Conservation (phyloP, 192 early-diverging fungal genomes). For the Entrophospora sp. region DNA sequence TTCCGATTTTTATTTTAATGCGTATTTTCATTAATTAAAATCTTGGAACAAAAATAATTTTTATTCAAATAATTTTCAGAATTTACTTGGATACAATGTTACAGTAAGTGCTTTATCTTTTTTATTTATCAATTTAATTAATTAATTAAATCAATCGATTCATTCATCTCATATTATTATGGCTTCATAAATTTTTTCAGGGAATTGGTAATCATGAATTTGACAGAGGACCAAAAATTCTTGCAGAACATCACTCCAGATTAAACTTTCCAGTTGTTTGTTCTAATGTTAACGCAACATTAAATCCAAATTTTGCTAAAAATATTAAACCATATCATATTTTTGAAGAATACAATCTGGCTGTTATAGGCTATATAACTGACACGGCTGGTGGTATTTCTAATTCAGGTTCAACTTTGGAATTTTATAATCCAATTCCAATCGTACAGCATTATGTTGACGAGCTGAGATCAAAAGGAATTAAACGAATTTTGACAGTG, state of each 20-base stretch:
- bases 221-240: slow-evolving; percentile 51
- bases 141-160: too few species aligned
- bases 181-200: too few species aligned
- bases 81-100: slow-evolving; percentile 54
- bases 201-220: slow-evolving; percentile 69
- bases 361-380: slow-evolving; percentile 59
- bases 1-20: not conserved
- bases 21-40: not conserved
- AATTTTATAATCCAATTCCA: slow-evolving; percentile 49
- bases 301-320: slow-evolving; percentile 32
- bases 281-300: slow-evolving; percentile 54
- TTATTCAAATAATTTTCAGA: slow-evolving; percentile 22
- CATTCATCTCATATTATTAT: too few species aligned
- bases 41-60: not conserved
- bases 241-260: slow-evolving; percentile 43
- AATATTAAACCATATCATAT: slow-evolving; percentile 61
- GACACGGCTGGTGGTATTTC: slow-evolving; percentile 50
- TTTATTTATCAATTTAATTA: not conserved
- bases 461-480: slow-evolving; percentile 47
- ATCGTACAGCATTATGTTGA: slow-evolving; percentile 56
- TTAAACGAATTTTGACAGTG: slow-evolving; percentile 56
- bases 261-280: slow-evolving; percentile 56
- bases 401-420: slow-evolving; percentile 34
- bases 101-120: slow-evolving; percentile 26
- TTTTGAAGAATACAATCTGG: slow-evolving; percentile 56